These are phyloP conservation scores for Aphanomyces stellatus DNA, from an alignment of 352 stramenopile species.

Conservation along the genomic window DNA sequence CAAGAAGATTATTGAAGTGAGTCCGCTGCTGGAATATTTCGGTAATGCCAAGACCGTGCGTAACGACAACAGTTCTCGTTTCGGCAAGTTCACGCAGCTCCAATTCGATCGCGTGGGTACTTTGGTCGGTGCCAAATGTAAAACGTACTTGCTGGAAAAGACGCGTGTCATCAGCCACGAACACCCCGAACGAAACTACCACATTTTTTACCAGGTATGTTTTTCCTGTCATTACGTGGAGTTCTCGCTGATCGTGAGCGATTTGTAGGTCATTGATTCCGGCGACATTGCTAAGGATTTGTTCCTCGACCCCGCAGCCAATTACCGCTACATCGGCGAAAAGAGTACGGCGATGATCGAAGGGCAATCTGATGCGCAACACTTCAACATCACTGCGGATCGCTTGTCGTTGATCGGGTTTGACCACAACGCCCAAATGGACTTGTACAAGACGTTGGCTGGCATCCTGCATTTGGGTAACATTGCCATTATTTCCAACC, in stretches of 20 bases:
- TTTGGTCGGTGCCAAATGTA: conserved; percentile 89
- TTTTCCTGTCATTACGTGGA: no score
- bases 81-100: conserved; percentile 97
- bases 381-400: conserved; percentile 26
- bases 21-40: conserved; percentile 98
- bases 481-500: conserved; percentile 68
- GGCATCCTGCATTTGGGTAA: conserved; percentile 95
- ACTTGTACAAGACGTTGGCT: conserved; percentile 88
- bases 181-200: conserved; percentile 91
- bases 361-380: conserved; percentile 34
- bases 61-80: conserved; percentile 96
- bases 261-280: conserved; percentile 32
- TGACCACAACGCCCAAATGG: conserved; percentile 67
- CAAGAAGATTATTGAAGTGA: conserved; percentile 95
- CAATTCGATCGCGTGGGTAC: conserved; percentile 80
- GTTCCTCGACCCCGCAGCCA: conserved; percentile 40
- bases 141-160: conserved; percentile 97
- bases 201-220: conserved; percentile 94
- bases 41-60: conserved; percentile 96
- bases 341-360: conserved; percentile 54
- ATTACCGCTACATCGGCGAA: conserved; percentile 57
- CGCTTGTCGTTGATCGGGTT: conserved; percentile 74
- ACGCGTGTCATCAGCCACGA: conserved; percentile 93
- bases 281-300: conserved; percentile 34
- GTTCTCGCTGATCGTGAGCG: no score